Evolutionary conservation across 192 early-diverging fungal species (phyloP), one percentile per base, ranked within the genome.

Genomic region (Coemansia sp.): DNA sequence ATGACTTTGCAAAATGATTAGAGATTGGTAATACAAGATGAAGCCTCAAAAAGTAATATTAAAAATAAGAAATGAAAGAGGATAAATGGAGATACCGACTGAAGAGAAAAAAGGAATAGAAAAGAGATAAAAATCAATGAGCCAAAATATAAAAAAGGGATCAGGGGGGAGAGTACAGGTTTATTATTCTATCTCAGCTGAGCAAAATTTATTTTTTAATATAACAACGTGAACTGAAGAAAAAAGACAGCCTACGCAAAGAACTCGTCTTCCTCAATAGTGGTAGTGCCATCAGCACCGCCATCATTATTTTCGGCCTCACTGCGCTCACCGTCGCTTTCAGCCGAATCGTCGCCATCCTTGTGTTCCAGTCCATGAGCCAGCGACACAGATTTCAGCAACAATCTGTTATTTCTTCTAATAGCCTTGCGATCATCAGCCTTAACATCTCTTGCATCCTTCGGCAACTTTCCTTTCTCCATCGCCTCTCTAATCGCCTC

Each of bases 351-450:
- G 7, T 63, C 48, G 18, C 45, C 57, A 10, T 5, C n/a, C 25
- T 58, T 48, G 38, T 34, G 45, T 30, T 69, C 29, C 7, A 56
- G 60, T 14, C 68, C 69, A 16, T 71, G 61, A 0, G 63, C 77
- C 34, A 52, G 34, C 20, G 72, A 71, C 12, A 80, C 77, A 2
- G 61, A 64, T 30, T 68, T 72, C 61, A 80, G 48, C 42, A 80
- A 45, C 29, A 56, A 36, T 48, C 30, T 63, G 63, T 68, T 74
- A 32, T 50, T 66, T 50, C 60, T 70, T 17, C 72, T 56, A 28
- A 80, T 71, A 1, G 64, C 64, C 68, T 74, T 80, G 34, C 72
- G 65, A 7, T 80, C 77, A 20, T 68, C 48, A 14, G 48, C 68
- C 12, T 28, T 18, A 12, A 80, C 69, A 20, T 29, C 4, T 3